Percentiles rank a stretch among this genome's conserved stretches.
Evolutionary conservation across 306 rosid genomes (phyloP).

Genomic region (Macrotyloma uniflorum): DNA sequence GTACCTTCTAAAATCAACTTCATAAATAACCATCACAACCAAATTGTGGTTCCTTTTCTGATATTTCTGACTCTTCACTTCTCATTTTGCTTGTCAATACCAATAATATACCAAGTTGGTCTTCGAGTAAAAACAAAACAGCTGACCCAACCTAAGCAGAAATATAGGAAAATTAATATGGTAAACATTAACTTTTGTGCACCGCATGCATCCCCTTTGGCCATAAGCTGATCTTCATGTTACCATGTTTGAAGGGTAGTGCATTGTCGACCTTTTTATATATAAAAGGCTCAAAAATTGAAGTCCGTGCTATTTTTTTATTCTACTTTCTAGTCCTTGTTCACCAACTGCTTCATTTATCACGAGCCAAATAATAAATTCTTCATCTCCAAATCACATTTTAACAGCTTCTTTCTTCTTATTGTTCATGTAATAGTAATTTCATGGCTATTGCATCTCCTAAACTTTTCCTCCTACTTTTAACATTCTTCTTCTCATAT

Average conservation of each 20-base stretch:
- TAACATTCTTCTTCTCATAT: constrained; percentile 38
- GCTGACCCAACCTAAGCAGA: constrained; percentile 25
- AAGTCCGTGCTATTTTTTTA: not conserved
- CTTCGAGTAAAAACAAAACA: constrained; percentile 35
- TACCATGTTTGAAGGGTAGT: not conserved
- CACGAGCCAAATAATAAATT: constrained; percentile 20
- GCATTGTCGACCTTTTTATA: not conserved
- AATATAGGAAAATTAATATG: not conserved
- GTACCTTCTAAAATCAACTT: not conserved
- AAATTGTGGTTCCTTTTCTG: not conserved
- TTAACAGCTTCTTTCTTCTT: not conserved
- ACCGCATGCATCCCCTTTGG: constrained; percentile 16
- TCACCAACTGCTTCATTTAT: constrained; percentile 30
- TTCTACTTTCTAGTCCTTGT: not conserved
- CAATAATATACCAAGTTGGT: constrained; percentile 8
- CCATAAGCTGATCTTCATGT: constrained; percentile 6
- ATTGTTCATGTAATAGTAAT: not conserved
- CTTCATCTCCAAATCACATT: constrained; percentile 5
- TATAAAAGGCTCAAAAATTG: not conserved
- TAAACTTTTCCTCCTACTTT: constrained; percentile 47
- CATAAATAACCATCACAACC: not conserved
- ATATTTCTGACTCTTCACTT: not conserved
- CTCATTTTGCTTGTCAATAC: not conserved
- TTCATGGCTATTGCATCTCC: constrained; percentile 57
- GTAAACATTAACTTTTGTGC: constrained; percentile 19